phyloP scores from a whole-genome alignment of 352 stramenopile genomes.

The Pythium aphanidermatum region DNA sequence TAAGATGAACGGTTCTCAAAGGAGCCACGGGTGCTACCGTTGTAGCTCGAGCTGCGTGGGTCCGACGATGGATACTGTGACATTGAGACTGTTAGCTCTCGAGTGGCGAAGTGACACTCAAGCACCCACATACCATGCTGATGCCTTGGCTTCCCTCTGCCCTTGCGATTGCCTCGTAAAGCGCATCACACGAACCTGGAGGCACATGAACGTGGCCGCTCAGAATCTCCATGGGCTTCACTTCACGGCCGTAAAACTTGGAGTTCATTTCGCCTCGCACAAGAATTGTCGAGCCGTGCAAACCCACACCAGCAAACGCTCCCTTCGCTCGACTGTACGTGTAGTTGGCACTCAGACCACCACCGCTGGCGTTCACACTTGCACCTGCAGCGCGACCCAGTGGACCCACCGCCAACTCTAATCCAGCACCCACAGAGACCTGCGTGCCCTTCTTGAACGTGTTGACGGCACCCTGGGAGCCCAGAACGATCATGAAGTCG shows the following conservation, averaged over 20 bases:
- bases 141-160: slow-evolving; percentile 22
- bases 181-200: slow-evolving; percentile 47
- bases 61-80: slow-evolving; percentile 17
- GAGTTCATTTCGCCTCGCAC: slow-evolving; percentile 80
- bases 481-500: slow-evolving; percentile 87
- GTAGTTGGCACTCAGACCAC: slow-evolving; percentile 77
- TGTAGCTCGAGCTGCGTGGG: slow-evolving; percentile 13
- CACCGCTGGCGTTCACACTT: slow-evolving; percentile 72
- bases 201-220: slow-evolving; percentile 66
- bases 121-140: slow-evolving; percentile 10
- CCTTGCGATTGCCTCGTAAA: slow-evolving; percentile 65
- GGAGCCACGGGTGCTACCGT: slow-evolving; percentile 10
- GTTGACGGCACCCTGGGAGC: slow-evolving; percentile 58
- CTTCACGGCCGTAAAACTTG: slow-evolving; percentile 79
- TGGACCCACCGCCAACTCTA: slow-evolving; percentile 73
- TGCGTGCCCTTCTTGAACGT: slow-evolving; percentile 85
- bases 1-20: slow-evolving; percentile 17
- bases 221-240: slow-evolving; percentile 77
- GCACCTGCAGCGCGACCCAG: slow-evolving; percentile 61
- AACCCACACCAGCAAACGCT: slow-evolving; percentile 64
- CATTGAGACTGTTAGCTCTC: neutral
- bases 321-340: slow-evolving; percentile 85
- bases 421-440: slow-evolving; percentile 64
- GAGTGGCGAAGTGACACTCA: neutral
- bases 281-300: slow-evolving; percentile 81